Evolutionary conservation across 2,329 filamentous ascomycete species (phyloP).

Genomic region (Keithomyces neogunnii): DNA sequence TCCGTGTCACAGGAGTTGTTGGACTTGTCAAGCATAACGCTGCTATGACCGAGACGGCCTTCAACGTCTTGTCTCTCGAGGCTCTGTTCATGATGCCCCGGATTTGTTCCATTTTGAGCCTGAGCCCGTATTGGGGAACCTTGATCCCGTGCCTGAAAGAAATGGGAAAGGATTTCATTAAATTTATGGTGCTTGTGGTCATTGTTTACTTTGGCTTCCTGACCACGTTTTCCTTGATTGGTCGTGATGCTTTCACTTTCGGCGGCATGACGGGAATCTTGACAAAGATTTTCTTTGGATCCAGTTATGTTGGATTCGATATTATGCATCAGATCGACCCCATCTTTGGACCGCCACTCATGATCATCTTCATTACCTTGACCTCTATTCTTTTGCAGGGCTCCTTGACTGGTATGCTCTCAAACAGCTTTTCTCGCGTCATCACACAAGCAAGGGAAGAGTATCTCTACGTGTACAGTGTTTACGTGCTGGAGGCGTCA

Average conservation of each 20-base stretch:
- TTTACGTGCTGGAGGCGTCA: conserved; percentile 57
- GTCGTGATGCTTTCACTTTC: conserved; percentile 58
- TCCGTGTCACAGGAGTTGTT: conserved; percentile 20
- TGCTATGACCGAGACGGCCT: conserved; percentile 66
- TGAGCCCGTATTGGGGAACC: conserved; percentile 87
- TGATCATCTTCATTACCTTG: conserved; percentile 67
- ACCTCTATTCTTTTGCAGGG: conserved; percentile 74
- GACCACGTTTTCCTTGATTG: conserved; percentile 74
- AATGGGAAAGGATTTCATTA: conserved; percentile 89
- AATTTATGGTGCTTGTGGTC: conserved; percentile 71
- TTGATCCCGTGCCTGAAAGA: conserved; percentile 85
- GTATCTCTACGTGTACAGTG: conserved; percentile 68
- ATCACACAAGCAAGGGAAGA: conserved; percentile 61
- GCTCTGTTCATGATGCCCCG: conserved; percentile 85
- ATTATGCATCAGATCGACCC: conserved; percentile 53
- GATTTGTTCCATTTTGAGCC: conserved; percentile 76
- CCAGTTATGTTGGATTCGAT: conserved; percentile 66
- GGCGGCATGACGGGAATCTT: conserved; percentile 66
- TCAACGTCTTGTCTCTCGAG: conserved; percentile 83
- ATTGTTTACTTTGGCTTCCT: conserved; percentile 83
- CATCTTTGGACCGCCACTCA: conserved; percentile 50
- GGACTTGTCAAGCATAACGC: conserved; percentile 41
- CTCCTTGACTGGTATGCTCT: conserved; percentile 68
- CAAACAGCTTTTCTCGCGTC: conserved; percentile 62
- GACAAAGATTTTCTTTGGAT: conserved; percentile 75